These are phyloP conservation scores for Hanseniaspora thailandica DNA, from an alignment of 805 yeast species.

Conservation along the genomic window DNA sequence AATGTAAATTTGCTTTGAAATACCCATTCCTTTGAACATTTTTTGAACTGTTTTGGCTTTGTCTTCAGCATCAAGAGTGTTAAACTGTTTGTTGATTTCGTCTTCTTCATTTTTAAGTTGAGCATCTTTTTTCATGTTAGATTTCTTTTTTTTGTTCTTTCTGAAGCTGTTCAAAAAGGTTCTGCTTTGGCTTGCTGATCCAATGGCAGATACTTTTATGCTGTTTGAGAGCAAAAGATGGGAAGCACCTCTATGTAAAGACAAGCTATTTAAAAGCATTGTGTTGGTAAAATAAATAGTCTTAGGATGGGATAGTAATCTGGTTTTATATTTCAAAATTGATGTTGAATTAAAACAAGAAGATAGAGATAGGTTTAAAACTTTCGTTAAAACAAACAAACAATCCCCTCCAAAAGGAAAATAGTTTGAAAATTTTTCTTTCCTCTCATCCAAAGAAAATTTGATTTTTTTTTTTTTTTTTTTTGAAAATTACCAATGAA, in stretches of 20 bases:
- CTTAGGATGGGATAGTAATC: no score
- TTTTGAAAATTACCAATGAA: no score
- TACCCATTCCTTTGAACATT: constrained; percentile 31
- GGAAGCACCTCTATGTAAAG: neutral
- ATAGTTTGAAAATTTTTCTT: neutral
- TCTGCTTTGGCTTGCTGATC: neutral
- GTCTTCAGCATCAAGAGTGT: neutral
- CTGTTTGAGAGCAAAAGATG: neutral
- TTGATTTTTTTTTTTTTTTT: no score
- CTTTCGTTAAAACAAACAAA: no score
- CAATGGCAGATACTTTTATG: neutral
- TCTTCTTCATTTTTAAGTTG: no score
- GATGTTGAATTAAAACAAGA: no score
- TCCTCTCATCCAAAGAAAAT: no score
- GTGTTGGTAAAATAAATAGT: no score
- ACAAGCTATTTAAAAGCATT: neutral
- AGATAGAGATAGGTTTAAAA: no score
- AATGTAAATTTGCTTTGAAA: constrained; percentile 36
- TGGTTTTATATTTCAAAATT: no score
- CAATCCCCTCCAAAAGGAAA: no score
- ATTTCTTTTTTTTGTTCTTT: neutral
- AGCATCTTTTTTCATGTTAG: neutral
- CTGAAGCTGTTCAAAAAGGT: neutral
- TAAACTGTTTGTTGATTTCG: no score
- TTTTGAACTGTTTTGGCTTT: constrained; percentile 16